phyloP scores from a whole-genome alignment of 768 basidiomycete genomes.

The Tulasnella sp. region DNA sequence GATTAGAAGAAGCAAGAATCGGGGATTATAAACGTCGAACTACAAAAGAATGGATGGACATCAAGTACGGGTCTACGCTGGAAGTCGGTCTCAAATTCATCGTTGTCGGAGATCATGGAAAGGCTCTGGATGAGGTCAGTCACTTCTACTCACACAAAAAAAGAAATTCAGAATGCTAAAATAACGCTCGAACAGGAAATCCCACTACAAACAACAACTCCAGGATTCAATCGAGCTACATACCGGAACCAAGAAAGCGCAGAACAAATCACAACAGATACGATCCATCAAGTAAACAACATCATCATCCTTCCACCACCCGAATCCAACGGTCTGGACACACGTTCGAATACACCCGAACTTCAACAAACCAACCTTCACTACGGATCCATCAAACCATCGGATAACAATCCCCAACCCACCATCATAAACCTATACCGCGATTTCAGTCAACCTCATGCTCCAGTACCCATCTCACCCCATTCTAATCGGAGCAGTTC shows the following conservation, averaged over 20 bases:
- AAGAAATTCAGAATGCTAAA: too few relatives aligned
- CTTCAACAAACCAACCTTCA: too few relatives aligned
- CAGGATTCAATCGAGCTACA: slow-evolving; percentile 61
- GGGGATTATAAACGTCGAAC: slow-evolving; percentile 72
- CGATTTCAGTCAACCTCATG: too few relatives aligned
- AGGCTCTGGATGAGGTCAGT: slow-evolving; percentile 32
- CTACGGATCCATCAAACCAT: too few relatives aligned
- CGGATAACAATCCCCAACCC: too few relatives aligned
- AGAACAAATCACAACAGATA: slow-evolving; percentile 48
- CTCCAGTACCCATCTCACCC: too few relatives aligned
- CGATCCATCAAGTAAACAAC: slow-evolving; percentile 27
- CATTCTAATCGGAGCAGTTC: too few relatives aligned
- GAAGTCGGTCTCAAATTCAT: slow-evolving; percentile 76
- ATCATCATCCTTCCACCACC: slow-evolving; percentile 19
- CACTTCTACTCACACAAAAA: too few relatives aligned
- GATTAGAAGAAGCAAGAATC: slow-evolving; percentile 65
- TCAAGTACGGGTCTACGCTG: slow-evolving; percentile 77
- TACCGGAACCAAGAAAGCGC: slow-evolving; percentile 57
- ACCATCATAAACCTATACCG: too few relatives aligned
- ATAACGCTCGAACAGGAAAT: too few relatives aligned
- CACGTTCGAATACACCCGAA: too few relatives aligned
- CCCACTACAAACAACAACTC: slow-evolving; percentile 63
- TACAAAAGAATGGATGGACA: slow-evolving; percentile 54
- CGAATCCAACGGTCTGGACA: too few relatives aligned
- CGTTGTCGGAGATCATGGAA: slow-evolving; percentile 38